These are phyloP conservation scores for Albatrellus sp. DNA, from an alignment of 1,284 basidiomycete genomes.

Conservation along the genomic window DNA sequence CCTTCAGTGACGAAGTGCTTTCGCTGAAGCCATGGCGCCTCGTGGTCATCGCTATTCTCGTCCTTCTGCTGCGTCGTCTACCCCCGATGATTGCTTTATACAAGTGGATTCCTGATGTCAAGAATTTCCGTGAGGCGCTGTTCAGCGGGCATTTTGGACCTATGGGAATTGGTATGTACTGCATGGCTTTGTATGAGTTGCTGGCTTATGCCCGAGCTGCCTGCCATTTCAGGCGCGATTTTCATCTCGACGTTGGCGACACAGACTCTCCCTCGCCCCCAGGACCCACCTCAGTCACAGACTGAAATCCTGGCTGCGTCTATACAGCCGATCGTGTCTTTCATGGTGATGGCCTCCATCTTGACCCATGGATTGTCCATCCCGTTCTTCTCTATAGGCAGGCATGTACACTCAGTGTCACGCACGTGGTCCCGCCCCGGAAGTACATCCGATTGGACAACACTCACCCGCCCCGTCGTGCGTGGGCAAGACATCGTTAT, in stretches of 20 bases:
- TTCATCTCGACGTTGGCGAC: conserved; percentile 87
- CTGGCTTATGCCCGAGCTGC: background rate
- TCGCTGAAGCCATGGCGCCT: conserved; percentile 75
- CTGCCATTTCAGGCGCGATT: conserved; percentile 45
- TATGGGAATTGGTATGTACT: conserved; percentile 63
- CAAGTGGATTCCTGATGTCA: conserved; percentile 87
- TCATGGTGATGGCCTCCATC: conserved; percentile 85
- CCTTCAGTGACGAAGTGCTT: conserved; percentile 54
- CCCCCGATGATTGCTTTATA: conserved; percentile 76
- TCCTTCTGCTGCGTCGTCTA: conserved; percentile 73
- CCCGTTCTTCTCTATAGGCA: conserved; percentile 82
- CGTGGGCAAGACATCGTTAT: conserved; percentile 68
- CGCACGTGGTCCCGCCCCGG: conserved; percentile 62
- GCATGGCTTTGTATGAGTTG: background rate
- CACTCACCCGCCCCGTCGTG: conserved; percentile 56
- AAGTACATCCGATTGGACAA: conserved; percentile 54
- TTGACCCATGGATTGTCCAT: conserved; percentile 85
- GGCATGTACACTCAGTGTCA: conserved; percentile 80
- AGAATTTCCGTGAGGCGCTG: conserved; percentile 77
- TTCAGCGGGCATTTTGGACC: conserved; percentile 94
- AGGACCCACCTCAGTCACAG: conserved; percentile 43
- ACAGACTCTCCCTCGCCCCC: conserved; percentile 48
- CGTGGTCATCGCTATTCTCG: conserved; percentile 66
- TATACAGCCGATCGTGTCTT: conserved; percentile 84
- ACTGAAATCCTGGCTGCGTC: conserved; percentile 55